phyloP scores from a whole-genome alignment of 2,329 filamentous ascomycete species.

The Colletotrichum aenigma region DNA sequence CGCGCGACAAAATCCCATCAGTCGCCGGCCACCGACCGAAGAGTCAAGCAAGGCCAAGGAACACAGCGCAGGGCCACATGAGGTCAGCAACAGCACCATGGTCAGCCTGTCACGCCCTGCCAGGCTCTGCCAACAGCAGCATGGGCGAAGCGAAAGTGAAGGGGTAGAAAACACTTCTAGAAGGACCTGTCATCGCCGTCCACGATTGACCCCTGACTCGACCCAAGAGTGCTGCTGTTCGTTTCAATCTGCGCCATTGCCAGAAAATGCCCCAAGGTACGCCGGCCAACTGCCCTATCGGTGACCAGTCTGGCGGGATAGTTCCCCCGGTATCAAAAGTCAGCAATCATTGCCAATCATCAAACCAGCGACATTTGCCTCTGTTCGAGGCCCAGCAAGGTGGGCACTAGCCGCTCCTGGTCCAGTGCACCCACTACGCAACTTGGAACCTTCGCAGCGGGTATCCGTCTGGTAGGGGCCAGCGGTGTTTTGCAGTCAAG shows the following conservation, averaged over 20 bases:
- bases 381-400: conserved; percentile 1
- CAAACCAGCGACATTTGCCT: conserved; percentile 15
- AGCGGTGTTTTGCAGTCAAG: background rate
- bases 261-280: background rate
- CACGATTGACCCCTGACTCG: background rate
- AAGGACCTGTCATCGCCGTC: background rate
- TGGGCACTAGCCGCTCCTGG: conserved; percentile 10
- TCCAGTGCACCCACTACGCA: conserved; percentile 1
- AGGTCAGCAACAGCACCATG: conserved; percentile 6
- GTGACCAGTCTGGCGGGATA: background rate
- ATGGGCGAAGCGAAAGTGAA: background rate
- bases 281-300: background rate
- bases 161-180: background rate
- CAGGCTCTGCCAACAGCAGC: background rate
- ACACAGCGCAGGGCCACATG: background rate
- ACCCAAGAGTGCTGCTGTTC: background rate
- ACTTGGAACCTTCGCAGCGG: background rate
- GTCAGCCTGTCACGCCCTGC: background rate
- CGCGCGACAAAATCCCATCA: conserved; percentile 2
- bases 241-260: background rate
- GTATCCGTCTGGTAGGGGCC: conserved; percentile 1
- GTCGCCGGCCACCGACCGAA: conserved; percentile 1
- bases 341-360: conserved; percentile 2
- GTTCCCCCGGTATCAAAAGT: background rate
- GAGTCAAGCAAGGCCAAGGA: background rate